Conservation (phyloP, 2,329 filamentous ascomycete species). For the Paraconiothyrium sp. region DNA sequence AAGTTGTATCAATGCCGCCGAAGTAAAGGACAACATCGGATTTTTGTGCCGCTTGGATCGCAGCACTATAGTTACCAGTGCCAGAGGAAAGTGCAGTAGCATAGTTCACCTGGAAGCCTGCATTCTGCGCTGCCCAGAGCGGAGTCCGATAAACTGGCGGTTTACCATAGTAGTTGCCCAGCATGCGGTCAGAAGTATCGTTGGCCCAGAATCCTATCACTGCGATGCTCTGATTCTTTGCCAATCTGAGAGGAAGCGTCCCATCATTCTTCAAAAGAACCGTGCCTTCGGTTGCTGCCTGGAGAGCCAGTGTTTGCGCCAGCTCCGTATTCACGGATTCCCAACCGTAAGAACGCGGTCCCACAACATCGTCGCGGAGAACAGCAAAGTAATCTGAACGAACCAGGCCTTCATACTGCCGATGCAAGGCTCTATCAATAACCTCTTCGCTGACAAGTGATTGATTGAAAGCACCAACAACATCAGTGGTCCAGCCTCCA, state of each 20-base stretch:
- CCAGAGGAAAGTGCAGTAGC: constrained; percentile 24
- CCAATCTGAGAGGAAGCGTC: constrained; percentile 55
- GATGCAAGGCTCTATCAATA: constrained; percentile 60
- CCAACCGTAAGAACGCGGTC: constrained; percentile 12
- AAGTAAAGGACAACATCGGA: constrained; percentile 63
- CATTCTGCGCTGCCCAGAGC: constrained; percentile 60
- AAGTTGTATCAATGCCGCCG: constrained; percentile 63
- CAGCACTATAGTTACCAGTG: constrained; percentile 11
- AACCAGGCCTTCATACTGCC: constrained; percentile 65
- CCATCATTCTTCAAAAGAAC: constrained; percentile 63
- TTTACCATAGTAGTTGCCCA: constrained; percentile 67
- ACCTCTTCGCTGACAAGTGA: constrained; percentile 53
- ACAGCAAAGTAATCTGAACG: constrained; percentile 63
- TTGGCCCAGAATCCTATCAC: constrained; percentile 69
- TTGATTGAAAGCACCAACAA: constrained; percentile 25
- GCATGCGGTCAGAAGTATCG: constrained; percentile 63
- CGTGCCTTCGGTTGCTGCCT: constrained; percentile 60
- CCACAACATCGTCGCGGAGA: background rate
- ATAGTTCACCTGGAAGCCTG: constrained; percentile 55
- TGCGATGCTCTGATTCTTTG: constrained; percentile 56
- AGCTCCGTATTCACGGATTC: constrained; percentile 63
- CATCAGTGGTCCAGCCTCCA: constrained; percentile 43
- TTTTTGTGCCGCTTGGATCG: constrained; percentile 41
- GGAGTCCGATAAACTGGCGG: constrained; percentile 66
- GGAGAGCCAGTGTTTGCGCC: constrained; percentile 64